phyloP scores from a whole-genome alignment of 2,329 filamentous ascomycete species.

The Microdochium nivale region DNA sequence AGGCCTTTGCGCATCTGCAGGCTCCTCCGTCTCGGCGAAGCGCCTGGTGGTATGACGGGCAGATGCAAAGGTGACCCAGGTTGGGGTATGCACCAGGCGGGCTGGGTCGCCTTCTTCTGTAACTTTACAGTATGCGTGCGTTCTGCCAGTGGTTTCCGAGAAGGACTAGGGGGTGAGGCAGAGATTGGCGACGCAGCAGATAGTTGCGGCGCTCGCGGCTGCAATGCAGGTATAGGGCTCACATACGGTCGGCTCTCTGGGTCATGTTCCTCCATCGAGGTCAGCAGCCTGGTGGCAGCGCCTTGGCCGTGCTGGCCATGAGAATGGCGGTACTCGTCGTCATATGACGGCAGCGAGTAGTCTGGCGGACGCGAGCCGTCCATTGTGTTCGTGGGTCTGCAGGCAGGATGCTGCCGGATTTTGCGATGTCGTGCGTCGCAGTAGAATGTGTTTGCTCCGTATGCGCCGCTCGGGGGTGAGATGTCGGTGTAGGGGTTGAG shows the following conservation, averaged over 20 bases:
- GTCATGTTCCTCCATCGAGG: constrained; percentile 49
- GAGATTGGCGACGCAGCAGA: constrained; percentile 1
- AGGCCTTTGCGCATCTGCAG: not conserved
- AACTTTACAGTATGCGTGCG: constrained; percentile 38
- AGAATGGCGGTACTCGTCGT: constrained; percentile 40
- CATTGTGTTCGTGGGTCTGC: constrained; percentile 23
- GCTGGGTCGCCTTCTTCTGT: constrained; percentile 31
- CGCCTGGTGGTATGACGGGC: constrained; percentile 42
- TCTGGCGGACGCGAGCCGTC: constrained; percentile 45
- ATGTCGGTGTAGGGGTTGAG: not conserved
- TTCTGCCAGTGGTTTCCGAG: constrained; percentile 23
- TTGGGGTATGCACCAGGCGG: constrained; percentile 9
- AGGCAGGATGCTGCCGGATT: not conserved
- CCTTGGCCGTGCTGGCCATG: constrained; percentile 35
- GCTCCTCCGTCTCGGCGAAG: constrained; percentile 31
- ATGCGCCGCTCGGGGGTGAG: not conserved
- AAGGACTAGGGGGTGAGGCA: not conserved
- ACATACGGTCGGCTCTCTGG: constrained; percentile 47
- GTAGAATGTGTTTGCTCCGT: not conserved
- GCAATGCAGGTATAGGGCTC: constrained; percentile 15
- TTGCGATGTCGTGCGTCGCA: not conserved
- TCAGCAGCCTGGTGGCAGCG: constrained; percentile 51
- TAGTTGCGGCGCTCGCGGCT: constrained; percentile 13
- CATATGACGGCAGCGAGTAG: constrained; percentile 48
- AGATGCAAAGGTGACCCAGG: constrained; percentile 28